phyloP scores from a whole-genome alignment of 257 asterid genomes.

The Ballota nigra region DNA sequence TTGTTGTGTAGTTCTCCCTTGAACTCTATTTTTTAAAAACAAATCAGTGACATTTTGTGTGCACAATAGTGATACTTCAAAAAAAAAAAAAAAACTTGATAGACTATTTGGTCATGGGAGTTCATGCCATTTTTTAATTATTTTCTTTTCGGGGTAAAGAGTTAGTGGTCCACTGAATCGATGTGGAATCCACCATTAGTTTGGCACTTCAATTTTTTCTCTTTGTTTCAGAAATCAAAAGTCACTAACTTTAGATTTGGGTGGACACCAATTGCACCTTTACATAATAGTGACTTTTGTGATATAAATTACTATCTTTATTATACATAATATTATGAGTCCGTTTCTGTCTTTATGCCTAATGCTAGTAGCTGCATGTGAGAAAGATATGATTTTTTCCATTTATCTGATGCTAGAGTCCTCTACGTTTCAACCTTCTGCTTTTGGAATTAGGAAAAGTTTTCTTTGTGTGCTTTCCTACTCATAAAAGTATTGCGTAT shows the following conservation, averaged over 20 bases:
- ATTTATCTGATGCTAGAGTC: neutral
- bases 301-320: conserved; percentile 2
- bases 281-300: conserved; percentile 18
- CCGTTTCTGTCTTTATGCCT: conserved; percentile 16
- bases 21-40: too few relatives aligned
- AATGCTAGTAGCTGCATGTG: conserved; percentile 2
- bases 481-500: conserved; percentile 28
- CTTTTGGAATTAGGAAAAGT: conserved; percentile 11
- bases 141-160: neutral
- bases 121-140: neutral
- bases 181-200: conserved; percentile 29
- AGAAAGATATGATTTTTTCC: conserved; percentile 15
- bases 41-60: too few relatives aligned
- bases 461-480: conserved; percentile 26
- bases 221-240: conserved; percentile 1
- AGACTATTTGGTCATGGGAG: too few relatives aligned
- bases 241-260: conserved; percentile 26
- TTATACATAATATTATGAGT: conserved; percentile 11
- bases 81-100: too few relatives aligned
- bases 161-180: conserved; percentile 16
- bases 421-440: neutral
- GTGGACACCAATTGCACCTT: conserved; percentile 25
- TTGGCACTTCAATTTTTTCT: neutral
- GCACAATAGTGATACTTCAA: too few relatives aligned
- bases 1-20: too few relatives aligned